Base-by-base conservation (phyloP, 257 asterid genomes). In the Solanum sitiens region DNA sequence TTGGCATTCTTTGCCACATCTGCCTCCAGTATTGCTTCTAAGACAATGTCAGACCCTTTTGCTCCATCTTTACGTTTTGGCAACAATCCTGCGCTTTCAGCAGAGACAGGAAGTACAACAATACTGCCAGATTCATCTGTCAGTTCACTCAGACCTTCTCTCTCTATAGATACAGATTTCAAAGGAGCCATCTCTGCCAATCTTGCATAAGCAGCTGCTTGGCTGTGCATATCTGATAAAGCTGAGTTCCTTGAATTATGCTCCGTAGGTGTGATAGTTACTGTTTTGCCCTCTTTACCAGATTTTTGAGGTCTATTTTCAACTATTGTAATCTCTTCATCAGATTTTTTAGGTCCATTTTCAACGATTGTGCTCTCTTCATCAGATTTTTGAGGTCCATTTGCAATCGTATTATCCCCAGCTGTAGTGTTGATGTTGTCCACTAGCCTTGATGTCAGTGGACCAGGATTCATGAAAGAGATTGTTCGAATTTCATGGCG, bases 11-110 rank as follows among this genome's bases (percentile, higher is more conserved):
- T 94, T n/a, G 98, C 99, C 89, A 96, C 98, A 47, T 94, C 95
- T 87, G 94, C 98, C 94, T 97, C 98, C 44, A 95, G 83, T 40
- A 97, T 89, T 13, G 98, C 98, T 92, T 94, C 98, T 92, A 97
- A 90, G 83, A 97, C 88, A 83, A 97, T 83, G 91, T 95, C 98
- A 8, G 97, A 95, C 86, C 99, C 99, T 89, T 73, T 89, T 30
- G 91, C 72, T 39, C 90, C 94, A 87, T 89, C 98, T 94, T 87
- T 93, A 56, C 89, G 91, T 72, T 76, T 72, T 75, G 99, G 96
- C 94, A 97, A 90, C 89, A 97, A 74, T 89, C 95, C 94, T 1
- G 98, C 95, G 85, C 91, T 92, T 91, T 97, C 95, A 82, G 99
- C 99, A 88, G 99, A 97, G 90, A 95, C 94, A 86, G 98, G 99